A percentile compares a stretch with the other conserved stretches of the same genome.
Evolutionary conservation across 2,329 filamentous ascomycete genomes (phyloP).

Genomic region (Hortaea werneckii): DNA sequence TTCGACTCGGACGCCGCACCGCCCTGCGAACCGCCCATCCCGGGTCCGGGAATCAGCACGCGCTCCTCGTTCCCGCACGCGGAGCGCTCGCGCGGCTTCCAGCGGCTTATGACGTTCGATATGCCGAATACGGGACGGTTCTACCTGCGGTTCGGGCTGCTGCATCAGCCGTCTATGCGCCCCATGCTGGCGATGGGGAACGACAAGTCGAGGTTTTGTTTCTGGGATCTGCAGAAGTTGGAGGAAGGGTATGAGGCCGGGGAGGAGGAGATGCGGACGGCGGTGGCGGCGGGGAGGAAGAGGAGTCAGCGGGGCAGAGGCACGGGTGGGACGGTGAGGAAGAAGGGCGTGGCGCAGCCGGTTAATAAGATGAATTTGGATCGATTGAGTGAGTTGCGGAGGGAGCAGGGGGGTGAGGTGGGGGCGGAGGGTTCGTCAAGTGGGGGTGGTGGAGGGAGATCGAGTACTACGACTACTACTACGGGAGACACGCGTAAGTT

Average conservation of each 20-base stretch:
- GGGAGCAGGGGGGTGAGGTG: not conserved
- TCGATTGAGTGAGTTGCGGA: conserved; percentile 3
- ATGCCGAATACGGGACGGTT: conserved; percentile 55
- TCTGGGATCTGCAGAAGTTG: conserved; percentile 66
- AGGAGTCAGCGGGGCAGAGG: not conserved
- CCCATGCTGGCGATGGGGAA: conserved; percentile 66
- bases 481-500: too few relatives aligned
- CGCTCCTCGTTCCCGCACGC: conserved; percentile 55
- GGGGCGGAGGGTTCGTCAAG: not conserved
- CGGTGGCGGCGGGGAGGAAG: not conserved
- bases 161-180: conserved; percentile 49
- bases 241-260: conserved; percentile 30
- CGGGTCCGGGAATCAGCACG: conserved; percentile 37
- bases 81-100: conserved; percentile 35
- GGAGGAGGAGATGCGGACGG: conserved; percentile 2
- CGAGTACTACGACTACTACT: too few relatives aligned
- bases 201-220: conserved; percentile 54
- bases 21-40: conserved; percentile 31
- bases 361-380: not conserved
- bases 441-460: not conserved
- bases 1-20: conserved; percentile 54
- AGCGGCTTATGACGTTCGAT: conserved; percentile 58
- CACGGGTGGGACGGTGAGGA: not conserved
- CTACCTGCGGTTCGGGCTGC: conserved; percentile 66
- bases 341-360: not conserved